Evolutionary conservation across 164 flowering plant species (phyloP).

Genomic region (Macadamia integrifolia): DNA sequence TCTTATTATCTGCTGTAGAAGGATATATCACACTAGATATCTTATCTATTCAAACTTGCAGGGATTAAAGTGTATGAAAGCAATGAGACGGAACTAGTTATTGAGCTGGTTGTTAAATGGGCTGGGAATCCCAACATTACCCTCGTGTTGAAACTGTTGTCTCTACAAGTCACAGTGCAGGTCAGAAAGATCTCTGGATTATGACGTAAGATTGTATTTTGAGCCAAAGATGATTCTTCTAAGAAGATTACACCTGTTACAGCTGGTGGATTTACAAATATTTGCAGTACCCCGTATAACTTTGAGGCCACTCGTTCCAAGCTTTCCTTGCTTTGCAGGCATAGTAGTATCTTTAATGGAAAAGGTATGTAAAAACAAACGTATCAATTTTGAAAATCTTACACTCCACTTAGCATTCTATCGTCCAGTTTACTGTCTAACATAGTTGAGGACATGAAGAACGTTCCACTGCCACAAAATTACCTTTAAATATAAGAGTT

Average conservation of each 20-base stretch:
- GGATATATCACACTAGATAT: conserved; percentile 1
- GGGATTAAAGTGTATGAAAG: conserved; percentile 75
- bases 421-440: not conserved
- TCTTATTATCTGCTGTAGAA: not conserved
- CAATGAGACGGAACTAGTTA: conserved; percentile 65
- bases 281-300: conserved; percentile 55
- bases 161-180: conserved; percentile 55
- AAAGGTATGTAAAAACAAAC: conserved; percentile 37
- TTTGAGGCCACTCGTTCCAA: conserved; percentile 82
- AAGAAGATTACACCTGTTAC: conserved; percentile 21
- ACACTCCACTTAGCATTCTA: not conserved
- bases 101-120: conserved; percentile 80
- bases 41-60: conserved; percentile 16
- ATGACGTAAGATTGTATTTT: conserved; percentile 1
- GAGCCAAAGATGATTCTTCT: not conserved
- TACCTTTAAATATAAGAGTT: too few relatives aligned
- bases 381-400: not conserved
- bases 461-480: too few relatives aligned
- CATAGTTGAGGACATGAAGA: too few relatives aligned
- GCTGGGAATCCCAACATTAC: conserved; percentile 78
- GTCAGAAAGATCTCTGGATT: conserved; percentile 27
- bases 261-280: conserved; percentile 83
- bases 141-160: conserved; percentile 45
- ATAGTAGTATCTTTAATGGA: conserved; percentile 66
- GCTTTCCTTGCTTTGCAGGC: conserved; percentile 82